phyloP scores from a whole-genome alignment of 805 yeast species.

The Candida berthetii region DNA sequence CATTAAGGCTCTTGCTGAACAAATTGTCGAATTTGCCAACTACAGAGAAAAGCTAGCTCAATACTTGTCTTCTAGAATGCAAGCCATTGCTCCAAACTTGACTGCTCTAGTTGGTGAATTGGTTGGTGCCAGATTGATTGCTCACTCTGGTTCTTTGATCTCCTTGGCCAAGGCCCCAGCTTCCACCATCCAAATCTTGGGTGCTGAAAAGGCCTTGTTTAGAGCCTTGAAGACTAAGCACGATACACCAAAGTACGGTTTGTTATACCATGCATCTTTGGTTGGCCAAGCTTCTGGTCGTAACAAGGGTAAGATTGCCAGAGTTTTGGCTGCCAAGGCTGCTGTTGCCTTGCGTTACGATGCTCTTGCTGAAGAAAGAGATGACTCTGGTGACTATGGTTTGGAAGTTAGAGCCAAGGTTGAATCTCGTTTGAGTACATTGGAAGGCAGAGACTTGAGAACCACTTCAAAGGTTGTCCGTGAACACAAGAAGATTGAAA shows the following conservation, averaged over 20 bases:
- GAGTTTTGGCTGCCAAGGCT: constrained; percentile 98
- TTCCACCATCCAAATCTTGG: constrained; percentile 94
- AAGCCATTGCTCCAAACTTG: constrained; percentile 97
- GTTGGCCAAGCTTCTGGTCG: constrained; percentile 98
- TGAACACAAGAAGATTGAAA: constrained; percentile 81
- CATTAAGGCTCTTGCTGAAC: constrained; percentile 88
- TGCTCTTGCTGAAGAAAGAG: constrained; percentile 95
- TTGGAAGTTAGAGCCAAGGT: constrained; percentile 87
- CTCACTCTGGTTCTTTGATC: constrained; percentile 93
- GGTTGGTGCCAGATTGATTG: constrained; percentile 96
- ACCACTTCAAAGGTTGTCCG: constrained; percentile 79
- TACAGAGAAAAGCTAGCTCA: constrained; percentile 95
- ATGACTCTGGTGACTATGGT: constrained; percentile 92
- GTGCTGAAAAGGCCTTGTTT: constrained; percentile 98
- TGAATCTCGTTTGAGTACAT: constrained; percentile 87
- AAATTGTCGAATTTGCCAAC: constrained; percentile 91
- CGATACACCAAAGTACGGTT: constrained; percentile 97
- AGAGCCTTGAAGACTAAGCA: constrained; percentile 98
- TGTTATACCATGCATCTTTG: constrained; percentile 92
- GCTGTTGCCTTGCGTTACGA: constrained; percentile 96
- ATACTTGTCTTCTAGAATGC: constrained; percentile 92
- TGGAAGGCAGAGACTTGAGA: constrained; percentile 96
- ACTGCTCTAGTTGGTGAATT: constrained; percentile 95
- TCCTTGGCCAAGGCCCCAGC: constrained; percentile 98
- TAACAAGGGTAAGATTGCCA: constrained; percentile 98